phyloP scores from a whole-genome alignment of 257 asterid genomes.

The Solanum rostratum region DNA sequence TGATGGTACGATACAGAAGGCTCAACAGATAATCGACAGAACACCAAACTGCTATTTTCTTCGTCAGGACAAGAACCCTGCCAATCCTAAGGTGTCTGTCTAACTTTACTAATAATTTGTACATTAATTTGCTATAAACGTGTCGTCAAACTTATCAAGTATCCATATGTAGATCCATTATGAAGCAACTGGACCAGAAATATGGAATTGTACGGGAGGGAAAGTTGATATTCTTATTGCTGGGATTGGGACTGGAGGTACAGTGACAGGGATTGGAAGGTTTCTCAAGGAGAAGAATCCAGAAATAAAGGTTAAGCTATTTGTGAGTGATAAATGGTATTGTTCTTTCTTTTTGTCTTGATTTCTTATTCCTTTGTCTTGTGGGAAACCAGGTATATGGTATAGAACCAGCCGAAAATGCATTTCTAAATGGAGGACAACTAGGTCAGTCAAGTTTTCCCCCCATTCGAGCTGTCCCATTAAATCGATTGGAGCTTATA shows the following conservation, averaged over 20 bases:
- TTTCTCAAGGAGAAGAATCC: slow-evolving; percentile 36
- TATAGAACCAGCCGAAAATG: slow-evolving; percentile 33
- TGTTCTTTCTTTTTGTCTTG: neutral
- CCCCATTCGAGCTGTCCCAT: neutral
- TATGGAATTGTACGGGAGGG: slow-evolving; percentile 28
- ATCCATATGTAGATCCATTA: slow-evolving; percentile 23
- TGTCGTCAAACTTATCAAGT: neutral
- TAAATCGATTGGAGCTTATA: neutral
- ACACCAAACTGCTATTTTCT: slow-evolving; percentile 24
- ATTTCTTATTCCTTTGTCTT: neutral
- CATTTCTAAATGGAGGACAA: slow-evolving; percentile 27
- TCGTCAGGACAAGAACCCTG: slow-evolving; percentile 23
- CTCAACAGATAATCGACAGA: slow-evolving; percentile 15
- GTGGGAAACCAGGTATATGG: slow-evolving; percentile 20
- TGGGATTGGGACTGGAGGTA: slow-evolving; percentile 44
- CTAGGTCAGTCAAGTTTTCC: slow-evolving; percentile 12
- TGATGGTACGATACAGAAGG: slow-evolving; percentile 14
- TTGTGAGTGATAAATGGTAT: neutral
- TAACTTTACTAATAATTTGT: neutral
- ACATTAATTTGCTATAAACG: neutral
- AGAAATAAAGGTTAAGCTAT: slow-evolving; percentile 14
- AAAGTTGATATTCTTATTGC: slow-evolving; percentile 25
- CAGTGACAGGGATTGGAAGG: slow-evolving; percentile 35
- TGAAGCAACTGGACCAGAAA: slow-evolving; percentile 42
- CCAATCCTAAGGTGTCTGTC: slow-evolving; percentile 29